phyloP scores from a whole-genome alignment of 2,329 filamentous ascomycete species.

The Chaetoscypha palmicola region DNA sequence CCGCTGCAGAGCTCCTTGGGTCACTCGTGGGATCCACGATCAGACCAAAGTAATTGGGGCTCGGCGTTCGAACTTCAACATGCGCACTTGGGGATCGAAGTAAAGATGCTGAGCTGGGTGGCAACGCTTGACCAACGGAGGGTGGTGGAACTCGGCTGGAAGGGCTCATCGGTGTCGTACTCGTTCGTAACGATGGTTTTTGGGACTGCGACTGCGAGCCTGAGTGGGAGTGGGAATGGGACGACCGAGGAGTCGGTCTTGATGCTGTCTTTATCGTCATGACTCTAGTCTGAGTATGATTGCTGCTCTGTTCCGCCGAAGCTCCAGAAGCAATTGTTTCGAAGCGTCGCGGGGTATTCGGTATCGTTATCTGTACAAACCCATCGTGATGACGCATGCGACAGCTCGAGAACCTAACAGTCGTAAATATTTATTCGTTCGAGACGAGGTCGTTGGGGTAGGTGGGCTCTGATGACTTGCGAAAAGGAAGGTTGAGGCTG shows the following conservation, averaged over 20 bases:
- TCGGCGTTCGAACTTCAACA: conserved; percentile 42
- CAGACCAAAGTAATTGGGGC: conserved; percentile 85
- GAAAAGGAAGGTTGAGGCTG: too few species aligned
- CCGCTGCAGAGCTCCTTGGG: conserved; percentile 54
- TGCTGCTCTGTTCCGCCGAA: too few species aligned
- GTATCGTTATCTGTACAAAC: too few species aligned
- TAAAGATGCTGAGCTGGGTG: conserved; percentile 15
- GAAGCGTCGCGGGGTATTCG: too few species aligned
- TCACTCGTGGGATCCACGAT: conserved; percentile 55
- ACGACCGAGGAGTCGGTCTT: conserved; percentile 26
- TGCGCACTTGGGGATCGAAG: conserved; percentile 23
- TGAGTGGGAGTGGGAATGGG: conserved; percentile 25
- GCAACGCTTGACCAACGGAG: conserved; percentile 26
- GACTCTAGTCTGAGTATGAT: too few species aligned
- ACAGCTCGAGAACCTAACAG: too few species aligned
- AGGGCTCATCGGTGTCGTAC: conserved; percentile 20
- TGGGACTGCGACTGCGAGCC: conserved; percentile 13
- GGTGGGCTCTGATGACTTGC: too few species aligned
- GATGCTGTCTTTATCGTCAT: conserved; percentile 28
- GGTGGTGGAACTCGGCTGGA: conserved; percentile 18
- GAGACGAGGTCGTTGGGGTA: too few species aligned
- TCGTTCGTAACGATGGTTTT: conserved; percentile 16
- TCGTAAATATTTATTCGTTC: too few species aligned
- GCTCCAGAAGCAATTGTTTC: too few species aligned
- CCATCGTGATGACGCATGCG: too few species aligned